Conservation (phyloP, 208 protist genomes). For the Crithidia sp. region DNA sequence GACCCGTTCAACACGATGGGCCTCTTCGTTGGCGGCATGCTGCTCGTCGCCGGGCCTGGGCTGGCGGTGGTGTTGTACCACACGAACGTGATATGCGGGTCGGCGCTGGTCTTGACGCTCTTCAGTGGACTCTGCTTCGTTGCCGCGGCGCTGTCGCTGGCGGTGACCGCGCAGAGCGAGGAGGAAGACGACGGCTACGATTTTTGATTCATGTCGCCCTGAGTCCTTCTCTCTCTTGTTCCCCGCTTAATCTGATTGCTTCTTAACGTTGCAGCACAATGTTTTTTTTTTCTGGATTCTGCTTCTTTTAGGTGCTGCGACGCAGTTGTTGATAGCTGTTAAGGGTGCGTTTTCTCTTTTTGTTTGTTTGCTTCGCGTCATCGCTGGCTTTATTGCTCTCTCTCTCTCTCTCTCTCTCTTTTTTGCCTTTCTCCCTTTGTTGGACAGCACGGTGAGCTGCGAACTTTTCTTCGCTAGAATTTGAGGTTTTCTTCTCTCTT, state of each 20-base stretch:
- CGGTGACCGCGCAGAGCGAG: background rate
- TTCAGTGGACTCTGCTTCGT: slow-evolving; percentile 41
- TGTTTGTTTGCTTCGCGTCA: slow-evolving; percentile 1
- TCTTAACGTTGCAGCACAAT: background rate
- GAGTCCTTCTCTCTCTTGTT: background rate
- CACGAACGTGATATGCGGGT: slow-evolving; percentile 45
- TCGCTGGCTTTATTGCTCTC: background rate
- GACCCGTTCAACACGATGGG: slow-evolving; percentile 49
- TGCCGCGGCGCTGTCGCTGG: slow-evolving; percentile 9
- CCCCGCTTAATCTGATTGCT: background rate
- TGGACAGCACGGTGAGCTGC: too few relatives aligned
- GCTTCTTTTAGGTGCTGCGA: background rate
- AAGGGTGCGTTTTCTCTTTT: background rate
- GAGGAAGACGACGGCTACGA: slow-evolving; percentile 44
- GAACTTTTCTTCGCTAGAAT: slow-evolving; percentile 5
- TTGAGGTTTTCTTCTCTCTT: slow-evolving; percentile 13
- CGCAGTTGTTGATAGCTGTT: too few relatives aligned
- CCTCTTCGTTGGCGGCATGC: slow-evolving; percentile 68
- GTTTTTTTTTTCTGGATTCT: background rate
- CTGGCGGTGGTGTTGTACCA: slow-evolving; percentile 69
- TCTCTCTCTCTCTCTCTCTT: slow-evolving; percentile 24
- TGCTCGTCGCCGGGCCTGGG: slow-evolving; percentile 61
- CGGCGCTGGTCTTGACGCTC: slow-evolving; percentile 54
- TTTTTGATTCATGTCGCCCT: slow-evolving; percentile 26
- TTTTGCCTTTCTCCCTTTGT: background rate